Evolutionary conservation across 306 rosid species (phyloP).

Genomic region (Ochetophila trinervis): DNA sequence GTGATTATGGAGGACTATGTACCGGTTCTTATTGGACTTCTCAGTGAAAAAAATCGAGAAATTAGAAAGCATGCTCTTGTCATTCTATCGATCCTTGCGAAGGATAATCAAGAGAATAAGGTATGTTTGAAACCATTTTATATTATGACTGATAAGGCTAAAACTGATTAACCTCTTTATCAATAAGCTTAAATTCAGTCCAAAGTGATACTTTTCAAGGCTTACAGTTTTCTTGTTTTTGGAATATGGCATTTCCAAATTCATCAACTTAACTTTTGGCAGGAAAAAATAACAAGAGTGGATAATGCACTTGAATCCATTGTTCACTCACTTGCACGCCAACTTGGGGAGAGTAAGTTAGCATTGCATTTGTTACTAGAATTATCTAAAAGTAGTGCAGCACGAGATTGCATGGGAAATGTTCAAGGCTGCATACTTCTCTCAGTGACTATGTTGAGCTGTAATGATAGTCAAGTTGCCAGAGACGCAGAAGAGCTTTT

Average conservation of each 20-base stretch:
- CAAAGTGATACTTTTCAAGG: neutral
- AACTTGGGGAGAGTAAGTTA: constrained; percentile 47
- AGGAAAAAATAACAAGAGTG: constrained; percentile 50
- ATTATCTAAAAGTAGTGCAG: constrained; percentile 37
- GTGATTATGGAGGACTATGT: constrained; percentile 53
- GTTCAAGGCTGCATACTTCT: constrained; percentile 73
- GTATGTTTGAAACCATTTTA: constrained; percentile 31
- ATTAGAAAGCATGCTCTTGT: constrained; percentile 42
- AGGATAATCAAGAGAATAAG: constrained; percentile 53
- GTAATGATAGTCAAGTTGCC: constrained; percentile 52
- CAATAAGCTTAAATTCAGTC: neutral
- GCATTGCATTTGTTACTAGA: constrained; percentile 63
- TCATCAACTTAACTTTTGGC: constrained; percentile 21
- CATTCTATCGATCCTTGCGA: constrained; percentile 52
- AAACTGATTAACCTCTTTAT: neutral
- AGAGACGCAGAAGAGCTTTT: constrained; percentile 47
- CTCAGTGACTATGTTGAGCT: constrained; percentile 46
- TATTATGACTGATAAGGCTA: constrained; percentile 6
- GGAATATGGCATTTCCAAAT: neutral
- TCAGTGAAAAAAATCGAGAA: constrained; percentile 48
- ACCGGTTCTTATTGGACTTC: constrained; percentile 48
- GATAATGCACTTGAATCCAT: constrained; percentile 53
- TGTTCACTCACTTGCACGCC: constrained; percentile 64
- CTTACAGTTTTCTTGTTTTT: neutral
- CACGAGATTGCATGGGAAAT: constrained; percentile 46